Evolutionary conservation across 495 filamentous ascomycete species (phyloP).

Genomic region (Tuber melanosporum): DNA sequence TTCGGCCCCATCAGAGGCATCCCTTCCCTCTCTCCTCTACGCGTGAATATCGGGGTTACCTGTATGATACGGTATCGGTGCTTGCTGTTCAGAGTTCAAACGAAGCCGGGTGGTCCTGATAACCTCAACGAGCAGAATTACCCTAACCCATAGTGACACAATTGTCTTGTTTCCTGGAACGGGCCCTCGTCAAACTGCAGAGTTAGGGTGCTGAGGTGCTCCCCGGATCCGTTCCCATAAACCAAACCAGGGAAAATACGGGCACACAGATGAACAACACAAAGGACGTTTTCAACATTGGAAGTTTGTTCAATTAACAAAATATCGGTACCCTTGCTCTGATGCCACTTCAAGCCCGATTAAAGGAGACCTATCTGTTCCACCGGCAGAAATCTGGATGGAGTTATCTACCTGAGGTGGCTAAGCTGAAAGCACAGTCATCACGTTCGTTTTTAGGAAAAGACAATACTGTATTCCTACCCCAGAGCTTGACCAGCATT

Average conservation of each 20-base stretch:
- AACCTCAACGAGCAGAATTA: neutral
- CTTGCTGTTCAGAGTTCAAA: neutral
- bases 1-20: neutral
- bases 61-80: neutral
- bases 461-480: neutral
- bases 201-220: neutral
- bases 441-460: neutral
- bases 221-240: neutral
- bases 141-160: constrained; percentile 3
- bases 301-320: neutral
- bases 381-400: neutral
- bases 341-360: neutral
- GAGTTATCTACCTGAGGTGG: neutral
- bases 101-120: neutral
- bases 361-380: neutral
- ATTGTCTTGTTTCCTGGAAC: constrained; percentile 1
- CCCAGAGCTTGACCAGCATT: neutral
- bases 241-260: neutral
- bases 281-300: neutral
- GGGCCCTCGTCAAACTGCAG: neutral
- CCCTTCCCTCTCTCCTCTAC: neutral
- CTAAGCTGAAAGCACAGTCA: constrained; percentile 3
- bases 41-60: neutral
- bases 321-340: neutral
- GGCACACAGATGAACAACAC: neutral